These are phyloP conservation scores for Kregervanrija pseudodelftensis DNA, from an alignment of 805 yeast genomes.

Conservation along the genomic window DNA sequence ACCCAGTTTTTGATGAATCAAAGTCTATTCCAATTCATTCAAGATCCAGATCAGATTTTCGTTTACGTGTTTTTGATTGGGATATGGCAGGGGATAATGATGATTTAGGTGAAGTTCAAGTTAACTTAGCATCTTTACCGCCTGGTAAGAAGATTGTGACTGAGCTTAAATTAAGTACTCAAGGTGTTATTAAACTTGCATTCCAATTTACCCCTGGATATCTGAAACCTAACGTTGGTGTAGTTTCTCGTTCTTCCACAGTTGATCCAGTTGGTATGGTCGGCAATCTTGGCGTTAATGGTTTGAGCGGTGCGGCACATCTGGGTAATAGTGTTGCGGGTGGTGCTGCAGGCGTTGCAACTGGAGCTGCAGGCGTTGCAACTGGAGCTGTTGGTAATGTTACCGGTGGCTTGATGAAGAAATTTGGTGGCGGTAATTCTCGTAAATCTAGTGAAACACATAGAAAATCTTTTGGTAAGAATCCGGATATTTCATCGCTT, in stretches of 20 bases:
- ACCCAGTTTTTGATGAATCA: slow-evolving; percentile 73
- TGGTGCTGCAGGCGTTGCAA: slow-evolving; percentile 35
- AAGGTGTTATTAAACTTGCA: slow-evolving; percentile 50
- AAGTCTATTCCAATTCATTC: slow-evolving; percentile 55
- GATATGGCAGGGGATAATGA: slow-evolving; percentile 69
- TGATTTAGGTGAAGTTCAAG: slow-evolving; percentile 41
- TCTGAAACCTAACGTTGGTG: slow-evolving; percentile 51
- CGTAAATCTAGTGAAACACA: slow-evolving; percentile 3
- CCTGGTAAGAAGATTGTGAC: slow-evolving; percentile 37
- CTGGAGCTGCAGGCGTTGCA: slow-evolving; percentile 31
- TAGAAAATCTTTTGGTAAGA: slow-evolving; percentile 14
- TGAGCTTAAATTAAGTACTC: slow-evolving; percentile 49
- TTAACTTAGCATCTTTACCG: slow-evolving; percentile 46
- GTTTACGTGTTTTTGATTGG: slow-evolving; percentile 61
- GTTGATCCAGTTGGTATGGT: slow-evolving; percentile 32
- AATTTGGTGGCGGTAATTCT: slow-evolving; percentile 8
- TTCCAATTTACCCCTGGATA: slow-evolving; percentile 60
- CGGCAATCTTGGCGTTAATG: slow-evolving; percentile 28
- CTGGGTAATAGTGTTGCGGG: slow-evolving; percentile 40
- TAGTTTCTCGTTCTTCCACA: slow-evolving; percentile 36
- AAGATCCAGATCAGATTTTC: slow-evolving; percentile 45
- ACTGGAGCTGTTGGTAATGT: slow-evolving; percentile 36
- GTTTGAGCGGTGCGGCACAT: slow-evolving; percentile 37
- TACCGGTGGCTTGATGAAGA: slow-evolving; percentile 21
- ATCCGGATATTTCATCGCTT: too few relatives aligned